These are phyloP conservation scores for Lophiotrema nucula DNA, from an alignment of 495 filamentous ascomycete genomes.

Conservation along the genomic window DNA sequence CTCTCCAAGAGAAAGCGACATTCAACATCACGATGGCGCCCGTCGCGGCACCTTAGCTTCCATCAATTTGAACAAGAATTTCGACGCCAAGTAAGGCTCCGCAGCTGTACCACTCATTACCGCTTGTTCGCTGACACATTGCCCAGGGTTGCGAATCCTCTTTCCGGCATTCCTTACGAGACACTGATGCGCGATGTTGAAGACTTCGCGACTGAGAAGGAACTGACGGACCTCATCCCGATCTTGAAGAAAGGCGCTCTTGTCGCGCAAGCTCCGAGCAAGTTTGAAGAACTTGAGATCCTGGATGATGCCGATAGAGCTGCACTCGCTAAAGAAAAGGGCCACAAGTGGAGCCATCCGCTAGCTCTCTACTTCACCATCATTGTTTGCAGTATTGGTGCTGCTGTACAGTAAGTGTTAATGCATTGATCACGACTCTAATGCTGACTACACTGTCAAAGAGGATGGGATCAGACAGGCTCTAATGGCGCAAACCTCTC, in stretches of 20 bases:
- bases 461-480: slow-evolving; percentile 40
- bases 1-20: too few relatives aligned
- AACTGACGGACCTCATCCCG: slow-evolving; percentile 46
- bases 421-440: background rate
- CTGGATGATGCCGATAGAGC: slow-evolving; percentile 50
- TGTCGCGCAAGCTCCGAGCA: slow-evolving; percentile 50
- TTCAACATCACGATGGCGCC: background rate
- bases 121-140: background rate
- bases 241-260: slow-evolving; percentile 55
- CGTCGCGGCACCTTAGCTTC: background rate
- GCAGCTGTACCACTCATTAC: background rate
- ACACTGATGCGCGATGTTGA: slow-evolving; percentile 43
- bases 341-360: slow-evolving; percentile 59
- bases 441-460: background rate
- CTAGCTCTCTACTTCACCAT: slow-evolving; percentile 57
- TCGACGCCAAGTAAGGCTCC: background rate
- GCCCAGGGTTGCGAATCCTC: background rate
- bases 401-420: slow-evolving; percentile 37
- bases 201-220: slow-evolving; percentile 49
- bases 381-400: slow-evolving; percentile 44
- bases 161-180: background rate
- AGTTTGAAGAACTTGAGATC: slow-evolving; percentile 44
- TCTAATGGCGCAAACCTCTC: slow-evolving; percentile 44
- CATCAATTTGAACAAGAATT: background rate
- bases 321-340: slow-evolving; percentile 48